Evolutionary conservation across 176 grass and related monocot genomes (phyloP).

Genomic region (Carex pumila): DNA sequence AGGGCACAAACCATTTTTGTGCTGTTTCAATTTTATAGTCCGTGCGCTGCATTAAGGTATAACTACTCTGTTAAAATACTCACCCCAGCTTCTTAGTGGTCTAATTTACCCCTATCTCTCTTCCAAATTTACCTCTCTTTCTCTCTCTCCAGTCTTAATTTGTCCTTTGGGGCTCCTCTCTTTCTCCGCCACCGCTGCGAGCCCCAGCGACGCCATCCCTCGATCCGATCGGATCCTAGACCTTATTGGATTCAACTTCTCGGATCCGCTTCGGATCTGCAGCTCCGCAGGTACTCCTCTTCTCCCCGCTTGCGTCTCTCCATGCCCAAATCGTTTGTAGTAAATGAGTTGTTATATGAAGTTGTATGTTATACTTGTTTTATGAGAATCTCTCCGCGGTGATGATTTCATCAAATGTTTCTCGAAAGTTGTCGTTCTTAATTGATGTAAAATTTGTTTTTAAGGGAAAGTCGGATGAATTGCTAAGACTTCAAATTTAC

Average conservation of each 20-base stretch:
- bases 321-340: neutral
- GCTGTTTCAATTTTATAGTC: too few relatives aligned
- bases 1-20: too few relatives aligned
- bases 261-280: constrained; percentile 12
- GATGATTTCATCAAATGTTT: neutral
- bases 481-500: neutral
- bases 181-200: neutral
- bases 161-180: neutral
- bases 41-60: too few relatives aligned
- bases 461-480: neutral
- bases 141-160: neutral
- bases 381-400: neutral
- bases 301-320: neutral
- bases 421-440: neutral
- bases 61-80: too few relatives aligned
- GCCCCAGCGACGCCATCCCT: neutral
- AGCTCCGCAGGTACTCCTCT: neutral
- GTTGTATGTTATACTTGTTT: neutral
- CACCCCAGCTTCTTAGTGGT: too few relatives aligned
- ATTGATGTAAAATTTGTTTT: neutral
- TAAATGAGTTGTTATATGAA: neutral
- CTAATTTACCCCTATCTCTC: too few relatives aligned
- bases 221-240: neutral
- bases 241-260: neutral
- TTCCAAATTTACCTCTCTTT: too few relatives aligned